Evolutionary conservation across 192 early-diverging fungal species (phyloP), one percentile per base, ranked within the genome.

Genomic region (Coemansia sp.): DNA sequence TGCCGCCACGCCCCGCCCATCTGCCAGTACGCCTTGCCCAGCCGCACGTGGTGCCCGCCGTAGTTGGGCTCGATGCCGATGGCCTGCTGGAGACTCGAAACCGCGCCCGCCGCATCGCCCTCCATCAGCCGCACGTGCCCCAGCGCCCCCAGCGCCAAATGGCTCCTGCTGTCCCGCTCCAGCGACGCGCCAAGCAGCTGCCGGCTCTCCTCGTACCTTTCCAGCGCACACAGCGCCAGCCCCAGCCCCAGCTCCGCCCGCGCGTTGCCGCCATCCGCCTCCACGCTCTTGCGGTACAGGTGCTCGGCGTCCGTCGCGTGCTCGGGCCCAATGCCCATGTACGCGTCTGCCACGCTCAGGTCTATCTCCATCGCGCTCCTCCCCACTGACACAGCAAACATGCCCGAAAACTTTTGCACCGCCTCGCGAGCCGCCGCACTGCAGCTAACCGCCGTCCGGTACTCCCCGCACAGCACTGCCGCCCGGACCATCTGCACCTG

Each of bases 1-100:
- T 37, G 67, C 15, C 68, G 60, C 55, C 81, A 85, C 35, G 77
- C 64, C 32, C 84, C 90, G 27, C 82, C 88, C 71, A 86, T 73
- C 10, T 64, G 81, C 87, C 91, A 98, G 56, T 87, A 89, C 1
- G 85, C 78, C 18, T 81, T 65, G 4, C 90, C 93, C 4, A 91
- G 46, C 2, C 88, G 71, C 41, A 83, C 89, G 26, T 80, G 65
- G 56, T 86, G 80, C 27, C 74, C 36, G 6, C 85, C 84, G 8
- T 77, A 37, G 26, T 69, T 45, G 2, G 77, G 74, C 0, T 68
- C 68, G 13, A 80, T 64, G 2, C 77, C 72, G 19, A 85, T 66
- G 2, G 86, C 83, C 15, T 82, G 65, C 18, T 65, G 55, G 22
- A 89, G 65, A 15, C 65, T 72, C 11, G 76, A 62, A 7, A 81